Base-by-base conservation (phyloP, 345 rosid genomes). In the Eucalyptus microcorys region DNA sequence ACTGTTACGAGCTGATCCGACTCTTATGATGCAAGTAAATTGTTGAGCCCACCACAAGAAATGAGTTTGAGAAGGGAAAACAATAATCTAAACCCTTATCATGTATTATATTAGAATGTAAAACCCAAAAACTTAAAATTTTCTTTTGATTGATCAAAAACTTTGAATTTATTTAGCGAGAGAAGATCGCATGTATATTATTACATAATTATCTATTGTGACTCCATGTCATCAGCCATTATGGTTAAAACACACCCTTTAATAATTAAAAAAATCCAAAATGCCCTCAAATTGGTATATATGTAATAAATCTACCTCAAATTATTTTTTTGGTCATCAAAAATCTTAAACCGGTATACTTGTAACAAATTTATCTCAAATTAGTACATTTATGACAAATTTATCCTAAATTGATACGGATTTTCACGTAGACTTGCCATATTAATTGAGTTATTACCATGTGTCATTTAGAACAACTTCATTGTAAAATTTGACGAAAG, bases 371-470 rank as follows among this genome's bases (percentile, higher is more conserved):
- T 49, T 49, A 49, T 3, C 21, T 49, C 50, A 49, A 50, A 50
- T 6, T 6, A 1, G 2, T 50, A 50, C 55, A 50, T 1, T 1
- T 17, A 1, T 19, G 55, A 52, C 9, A 52, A 52, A 0, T 52
- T 52, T 52, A 52, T 17, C 24, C 4, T 0, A 52, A 52, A 52
- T 3, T 7, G 22, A 52, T 52, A 52, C 0, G 0, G 0, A 53
- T 53, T 53, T 53, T 0, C 0, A 53, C 0, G 0, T 53, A 0
- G 0, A 53, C 59, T 53, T 53, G 3, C 0, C 59, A 53, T 21
- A 0, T 53, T 1, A 7, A 21, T 53, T 53, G 57, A 53, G 0
- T 53, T 53, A 53, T 21, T 53, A 0, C 1, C 57, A 3, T 53
- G 57, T 53, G 26, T 21, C 10, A 53, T 50, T 2, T 3, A 53